phyloP scores from a whole-genome alignment of 2,329 filamentous ascomycete species.

The Alternaria ethzedia region DNA sequence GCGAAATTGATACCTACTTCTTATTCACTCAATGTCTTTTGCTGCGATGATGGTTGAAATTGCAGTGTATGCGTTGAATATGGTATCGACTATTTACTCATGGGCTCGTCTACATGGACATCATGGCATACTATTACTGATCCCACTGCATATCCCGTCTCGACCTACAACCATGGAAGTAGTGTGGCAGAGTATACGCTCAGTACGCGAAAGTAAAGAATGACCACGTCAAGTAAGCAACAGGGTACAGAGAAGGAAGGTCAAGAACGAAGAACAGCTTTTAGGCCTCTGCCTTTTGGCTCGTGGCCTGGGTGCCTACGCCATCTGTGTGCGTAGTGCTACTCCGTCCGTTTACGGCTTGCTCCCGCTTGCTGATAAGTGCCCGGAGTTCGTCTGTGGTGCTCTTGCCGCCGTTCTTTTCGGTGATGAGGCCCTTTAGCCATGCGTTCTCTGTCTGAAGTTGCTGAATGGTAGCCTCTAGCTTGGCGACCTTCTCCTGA shows the following conservation, averaged over 20 bases:
- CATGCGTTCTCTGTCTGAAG: slow-evolving; percentile 61
- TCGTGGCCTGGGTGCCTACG: slow-evolving; percentile 42
- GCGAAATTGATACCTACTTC: slow-evolving; percentile 13
- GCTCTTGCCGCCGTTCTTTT: slow-evolving; percentile 53
- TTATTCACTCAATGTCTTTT: background rate
- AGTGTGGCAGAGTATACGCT: background rate
- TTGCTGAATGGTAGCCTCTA: slow-evolving; percentile 56
- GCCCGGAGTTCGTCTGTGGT: slow-evolving; percentile 41
- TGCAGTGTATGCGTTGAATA: slow-evolving; percentile 2
- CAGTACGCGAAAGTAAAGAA: slow-evolving; percentile 1
- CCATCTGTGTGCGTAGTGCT: slow-evolving; percentile 45
- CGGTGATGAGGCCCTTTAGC: slow-evolving; percentile 59
- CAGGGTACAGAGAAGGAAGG: background rate
- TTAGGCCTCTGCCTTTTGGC: slow-evolving; percentile 41
- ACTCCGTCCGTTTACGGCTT: slow-evolving; percentile 43
- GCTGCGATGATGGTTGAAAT: background rate
- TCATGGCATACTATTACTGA: background rate
- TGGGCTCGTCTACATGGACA: slow-evolving; percentile 2
- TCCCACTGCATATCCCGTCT: background rate
- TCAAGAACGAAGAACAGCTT: slow-evolving; percentile 18
- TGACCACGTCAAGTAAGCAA: background rate
- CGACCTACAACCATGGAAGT: background rate
- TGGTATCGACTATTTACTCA: slow-evolving; percentile 6
- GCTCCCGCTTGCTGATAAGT: slow-evolving; percentile 44
- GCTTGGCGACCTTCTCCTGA: slow-evolving; percentile 53